phyloP scores from a whole-genome alignment of 2,329 filamentous ascomycete genomes.

The Fusarium clavum region DNA sequence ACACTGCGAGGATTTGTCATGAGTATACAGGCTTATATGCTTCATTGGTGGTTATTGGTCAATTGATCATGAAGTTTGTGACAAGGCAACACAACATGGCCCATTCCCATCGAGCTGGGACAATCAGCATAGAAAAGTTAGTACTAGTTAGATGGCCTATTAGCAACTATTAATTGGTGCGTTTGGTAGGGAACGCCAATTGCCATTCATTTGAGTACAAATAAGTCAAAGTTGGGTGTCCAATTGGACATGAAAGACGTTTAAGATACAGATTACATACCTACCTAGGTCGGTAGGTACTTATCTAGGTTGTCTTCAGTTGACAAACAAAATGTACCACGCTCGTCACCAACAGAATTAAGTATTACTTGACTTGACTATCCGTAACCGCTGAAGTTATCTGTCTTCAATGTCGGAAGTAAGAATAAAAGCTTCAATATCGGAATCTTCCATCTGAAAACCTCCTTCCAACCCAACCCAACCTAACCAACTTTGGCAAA shows the following conservation, averaged over 20 bases:
- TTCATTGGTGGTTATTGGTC: slow-evolving; percentile 9
- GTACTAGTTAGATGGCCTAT: neutral
- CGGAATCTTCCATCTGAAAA: neutral
- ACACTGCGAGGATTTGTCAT: neutral
- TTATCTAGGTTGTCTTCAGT: neutral
- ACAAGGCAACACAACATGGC: neutral
- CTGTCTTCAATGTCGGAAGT: neutral
- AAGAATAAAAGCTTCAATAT: neutral
- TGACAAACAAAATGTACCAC: slow-evolving; percentile 8
- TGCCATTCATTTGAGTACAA: neutral
- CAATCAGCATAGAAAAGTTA: neutral
- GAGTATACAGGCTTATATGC: neutral
- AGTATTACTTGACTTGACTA: neutral
- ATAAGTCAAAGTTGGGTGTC: neutral
- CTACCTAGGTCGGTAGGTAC: neutral
- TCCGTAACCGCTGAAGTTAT: neutral
- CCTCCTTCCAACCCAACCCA: neutral
- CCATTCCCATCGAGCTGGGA: neutral
- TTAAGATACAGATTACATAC: neutral
- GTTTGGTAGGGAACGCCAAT: neutral
- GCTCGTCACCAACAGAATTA: slow-evolving; percentile 13
- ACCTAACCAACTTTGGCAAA: slow-evolving; percentile 5
- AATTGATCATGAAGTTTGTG: neutral
- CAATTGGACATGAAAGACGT: neutral
- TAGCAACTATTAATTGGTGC: neutral